phyloP scores from a whole-genome alignment of 305 asterid genomes.

The Fraxinus xanthoxyloides region DNA sequence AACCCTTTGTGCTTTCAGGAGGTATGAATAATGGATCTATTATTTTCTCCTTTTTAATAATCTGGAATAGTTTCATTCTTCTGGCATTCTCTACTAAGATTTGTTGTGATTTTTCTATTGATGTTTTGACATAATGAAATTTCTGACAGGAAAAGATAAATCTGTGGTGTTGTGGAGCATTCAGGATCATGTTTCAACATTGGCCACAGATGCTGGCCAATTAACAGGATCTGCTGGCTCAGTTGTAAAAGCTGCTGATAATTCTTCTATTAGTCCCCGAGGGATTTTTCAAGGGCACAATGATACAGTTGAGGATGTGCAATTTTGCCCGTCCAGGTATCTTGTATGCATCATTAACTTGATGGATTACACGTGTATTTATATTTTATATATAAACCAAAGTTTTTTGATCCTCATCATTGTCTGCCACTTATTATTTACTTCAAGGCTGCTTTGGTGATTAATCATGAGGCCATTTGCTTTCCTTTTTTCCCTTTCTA shows the following conservation, averaged over 20 bases:
- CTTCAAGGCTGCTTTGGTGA: constrained; percentile 5
- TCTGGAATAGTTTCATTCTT: not conserved
- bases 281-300: constrained; percentile 84
- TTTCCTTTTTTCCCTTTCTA: not conserved
- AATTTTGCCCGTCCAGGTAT: constrained; percentile 97
- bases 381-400: not conserved
- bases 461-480: not conserved
- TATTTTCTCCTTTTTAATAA: not conserved
- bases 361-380: not conserved
- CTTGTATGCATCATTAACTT: constrained; percentile 1
- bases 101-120: not conserved
- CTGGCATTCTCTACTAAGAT: not conserved
- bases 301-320: constrained; percentile 98
- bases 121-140: constrained; percentile 12
- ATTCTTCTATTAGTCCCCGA: constrained; percentile 83
- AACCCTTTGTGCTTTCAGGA: constrained; percentile 98
- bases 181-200: constrained; percentile 85
- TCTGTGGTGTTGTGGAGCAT: constrained; percentile 95
- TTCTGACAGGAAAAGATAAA: constrained; percentile 81
- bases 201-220: constrained; percentile 63
- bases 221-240: constrained; percentile 57
- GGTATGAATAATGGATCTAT: constrained; percentile 42
- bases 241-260: constrained; percentile 64
- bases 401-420: not conserved
- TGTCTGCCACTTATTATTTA: not conserved